Percentiles rank a stretch among this genome's conserved stretches.
phyloP scores from a whole-genome alignment of 768 basidiomycete species.

The Russula sp. region DNA sequence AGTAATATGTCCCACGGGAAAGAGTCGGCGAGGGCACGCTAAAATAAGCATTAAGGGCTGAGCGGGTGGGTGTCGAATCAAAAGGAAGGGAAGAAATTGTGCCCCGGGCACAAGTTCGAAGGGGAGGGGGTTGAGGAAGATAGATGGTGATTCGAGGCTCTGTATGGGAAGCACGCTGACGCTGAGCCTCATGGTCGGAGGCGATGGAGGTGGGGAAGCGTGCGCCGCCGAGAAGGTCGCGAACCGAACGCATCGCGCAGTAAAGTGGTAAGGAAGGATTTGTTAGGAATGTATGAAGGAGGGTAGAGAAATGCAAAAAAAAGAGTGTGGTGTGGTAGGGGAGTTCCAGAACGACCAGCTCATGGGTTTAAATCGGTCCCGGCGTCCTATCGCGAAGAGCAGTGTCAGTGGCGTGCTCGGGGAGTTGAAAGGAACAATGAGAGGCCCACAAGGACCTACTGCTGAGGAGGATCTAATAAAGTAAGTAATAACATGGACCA shows the following conservation, averaged over 20 bases:
- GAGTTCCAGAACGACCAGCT: background rate
- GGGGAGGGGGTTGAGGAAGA: background rate
- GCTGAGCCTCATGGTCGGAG: slow-evolving; percentile 14
- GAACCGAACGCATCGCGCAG: background rate
- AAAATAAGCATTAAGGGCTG: background rate
- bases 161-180: background rate
- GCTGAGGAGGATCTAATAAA: background rate
- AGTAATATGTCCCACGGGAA: background rate
- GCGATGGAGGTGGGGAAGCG: background rate
- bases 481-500: slow-evolving; percentile 3
- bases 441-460: background rate
- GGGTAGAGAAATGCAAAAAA: background rate
- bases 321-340: background rate
- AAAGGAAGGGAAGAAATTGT: background rate
- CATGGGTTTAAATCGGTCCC: slow-evolving; percentile 12
- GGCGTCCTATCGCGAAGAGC: background rate
- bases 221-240: background rate
- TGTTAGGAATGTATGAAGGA: background rate
- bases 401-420: background rate
- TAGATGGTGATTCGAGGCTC: background rate
- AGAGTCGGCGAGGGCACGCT: background rate
- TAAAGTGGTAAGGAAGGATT: background rate
- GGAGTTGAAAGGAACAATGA: background rate
- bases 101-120: slow-evolving; percentile 14
- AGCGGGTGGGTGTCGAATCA: background rate